These are phyloP conservation scores for Trebouxia sp. DNA, from an alignment of 139 green algal genomes.

Conservation along the genomic window DNA sequence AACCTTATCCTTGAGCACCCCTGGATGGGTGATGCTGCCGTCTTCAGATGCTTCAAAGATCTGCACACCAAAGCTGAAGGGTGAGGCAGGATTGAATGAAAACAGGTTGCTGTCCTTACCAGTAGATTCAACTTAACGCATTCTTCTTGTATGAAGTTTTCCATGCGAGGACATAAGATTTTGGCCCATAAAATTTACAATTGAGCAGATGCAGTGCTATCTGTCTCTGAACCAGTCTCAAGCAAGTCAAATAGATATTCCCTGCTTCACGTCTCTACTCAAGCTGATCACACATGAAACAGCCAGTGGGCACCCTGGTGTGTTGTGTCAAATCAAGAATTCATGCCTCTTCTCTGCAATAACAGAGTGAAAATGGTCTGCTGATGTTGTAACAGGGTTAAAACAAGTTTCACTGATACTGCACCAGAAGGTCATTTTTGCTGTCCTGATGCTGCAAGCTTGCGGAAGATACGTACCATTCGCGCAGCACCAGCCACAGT, in stretches of 20 bases:
- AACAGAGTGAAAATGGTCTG: neutral
- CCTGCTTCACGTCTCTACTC: too few relatives aligned
- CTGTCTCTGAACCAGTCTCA: too few relatives aligned
- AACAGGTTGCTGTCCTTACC: neutral
- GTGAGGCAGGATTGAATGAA: neutral
- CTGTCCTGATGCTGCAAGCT: constrained; percentile 85
- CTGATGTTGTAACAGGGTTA: neutral
- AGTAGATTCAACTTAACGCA: neutral
- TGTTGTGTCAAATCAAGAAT: too few relatives aligned
- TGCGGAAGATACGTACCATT: constrained; percentile 83
- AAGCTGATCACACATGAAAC: too few relatives aligned
- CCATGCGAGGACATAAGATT: neutral
- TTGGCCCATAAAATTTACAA: too few relatives aligned
- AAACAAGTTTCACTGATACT: neutral
- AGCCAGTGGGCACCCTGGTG: too few relatives aligned
- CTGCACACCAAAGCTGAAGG: constrained; percentile 15
- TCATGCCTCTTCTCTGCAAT: too few relatives aligned
- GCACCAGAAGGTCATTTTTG: constrained; percentile 87
- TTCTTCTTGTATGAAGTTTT: too few relatives aligned
- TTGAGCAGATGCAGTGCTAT: too few relatives aligned
- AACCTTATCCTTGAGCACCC: constrained; percentile 76
- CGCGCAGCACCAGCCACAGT: constrained; percentile 69
- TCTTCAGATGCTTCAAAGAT: constrained; percentile 38
- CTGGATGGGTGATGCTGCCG: constrained; percentile 65
- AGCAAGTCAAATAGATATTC: too few relatives aligned